Conservation (phyloP, 176 grass and related monocot species). For the Hordeum vulgare region DNA sequence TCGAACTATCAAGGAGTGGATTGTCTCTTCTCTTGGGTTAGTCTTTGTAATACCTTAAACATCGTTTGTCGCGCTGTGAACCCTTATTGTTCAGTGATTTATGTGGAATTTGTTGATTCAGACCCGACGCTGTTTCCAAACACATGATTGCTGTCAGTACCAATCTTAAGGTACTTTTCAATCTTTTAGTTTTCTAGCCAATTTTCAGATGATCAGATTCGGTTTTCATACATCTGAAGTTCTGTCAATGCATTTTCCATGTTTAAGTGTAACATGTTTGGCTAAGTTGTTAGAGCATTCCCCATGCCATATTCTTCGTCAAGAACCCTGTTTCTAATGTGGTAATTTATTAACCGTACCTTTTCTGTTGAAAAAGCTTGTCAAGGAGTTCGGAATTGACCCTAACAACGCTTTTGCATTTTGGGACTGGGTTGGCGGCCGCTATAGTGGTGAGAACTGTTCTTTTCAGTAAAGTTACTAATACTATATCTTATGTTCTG, state of each 20-base stretch:
- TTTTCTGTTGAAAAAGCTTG: constrained; percentile 64
- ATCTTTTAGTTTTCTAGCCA: background rate
- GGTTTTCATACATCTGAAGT: background rate
- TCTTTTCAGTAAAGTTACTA: background rate
- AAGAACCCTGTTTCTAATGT: background rate
- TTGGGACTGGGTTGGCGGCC: constrained; percentile 99
- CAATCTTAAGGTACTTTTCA: constrained; percentile 65
- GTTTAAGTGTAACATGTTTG: background rate
- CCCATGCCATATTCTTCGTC: background rate
- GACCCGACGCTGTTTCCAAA: constrained; percentile 79
- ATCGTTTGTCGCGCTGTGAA: background rate
- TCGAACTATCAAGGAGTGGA: constrained; percentile 96
- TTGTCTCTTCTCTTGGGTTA: constrained; percentile 82
- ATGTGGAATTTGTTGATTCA: constrained; percentile 29
- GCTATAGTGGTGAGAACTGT: constrained; percentile 83
- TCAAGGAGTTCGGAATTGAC: constrained; percentile 89
- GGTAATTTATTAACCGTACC: background rate
- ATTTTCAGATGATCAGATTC: background rate
- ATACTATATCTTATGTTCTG: background rate
- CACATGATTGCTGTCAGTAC: constrained; percentile 99
- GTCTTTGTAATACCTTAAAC: constrained; percentile 29
- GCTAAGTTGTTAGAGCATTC: background rate
- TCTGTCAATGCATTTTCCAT: background rate
- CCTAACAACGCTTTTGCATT: constrained; percentile 96
- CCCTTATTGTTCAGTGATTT: constrained; percentile 15